Base-by-base conservation (phyloP, 306 rosid genomes). In the Boehmeria nivea region DNA sequence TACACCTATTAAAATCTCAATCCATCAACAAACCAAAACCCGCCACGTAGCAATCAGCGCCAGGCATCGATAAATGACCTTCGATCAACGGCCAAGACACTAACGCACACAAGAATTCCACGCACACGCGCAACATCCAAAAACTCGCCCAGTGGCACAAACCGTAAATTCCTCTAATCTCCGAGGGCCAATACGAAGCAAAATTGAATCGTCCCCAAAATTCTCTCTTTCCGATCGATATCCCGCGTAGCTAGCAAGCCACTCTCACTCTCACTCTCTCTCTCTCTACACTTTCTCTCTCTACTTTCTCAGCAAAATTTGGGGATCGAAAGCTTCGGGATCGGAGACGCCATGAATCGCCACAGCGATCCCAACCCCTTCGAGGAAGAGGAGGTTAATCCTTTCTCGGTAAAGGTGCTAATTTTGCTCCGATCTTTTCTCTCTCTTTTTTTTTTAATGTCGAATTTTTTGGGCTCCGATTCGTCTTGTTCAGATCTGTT, bases 351-450 rank as follows among this genome's bases (percentile, higher is more conserved):
- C 45, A 91, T 91, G 98, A 88, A 78, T 81, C 93, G 87, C 64
- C 78, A 77, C 73, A 82, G 74, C 67, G 96, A 91, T 63, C 96
- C 98, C 68, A 91, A 91, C 63, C 98, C 98, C 0, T 91, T 91
- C 28, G 98, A 91, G 0, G 95, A 91, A 69, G 91, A 82, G 60
- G 91, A 72, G 76, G 93, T 84, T 73, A 91, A 87, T 82, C 98
- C 98, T 0, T 91, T 87, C 27, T 91, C 96, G 95, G 98, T 91
- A 82, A 70, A 57, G 27, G 1, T 11, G 1, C 17, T 40, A 11
- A 40, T 40, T 15, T 24, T 3, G 43, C 58, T 3, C 16, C 1
- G 8, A 15, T 6, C 22, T 20, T 50, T 49, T 43, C 52, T 63
- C 65, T 43, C 40, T 46, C 34, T 57, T 14, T 53, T 11, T 43